phyloP scores from a whole-genome alignment of 2,329 filamentous ascomycete genomes.

The Colletotrichum magnum region DNA sequence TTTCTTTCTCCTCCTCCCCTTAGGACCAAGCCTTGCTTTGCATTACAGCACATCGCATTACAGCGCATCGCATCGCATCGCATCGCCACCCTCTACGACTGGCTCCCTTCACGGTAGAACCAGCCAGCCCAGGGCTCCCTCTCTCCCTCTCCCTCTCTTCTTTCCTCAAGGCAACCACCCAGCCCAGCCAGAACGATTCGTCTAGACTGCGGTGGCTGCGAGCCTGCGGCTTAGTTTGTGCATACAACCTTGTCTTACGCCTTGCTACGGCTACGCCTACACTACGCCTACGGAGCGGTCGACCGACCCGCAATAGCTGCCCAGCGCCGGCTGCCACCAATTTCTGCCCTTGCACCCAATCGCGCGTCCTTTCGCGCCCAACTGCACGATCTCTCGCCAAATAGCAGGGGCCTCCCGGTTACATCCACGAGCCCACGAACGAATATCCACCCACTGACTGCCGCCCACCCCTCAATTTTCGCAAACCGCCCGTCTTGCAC shows the following conservation, averaged over 20 bases:
- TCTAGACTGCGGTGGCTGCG: constrained; percentile 34
- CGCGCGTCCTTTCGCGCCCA: constrained; percentile 42
- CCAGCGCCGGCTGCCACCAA: constrained; percentile 41
- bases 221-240: constrained; percentile 39
- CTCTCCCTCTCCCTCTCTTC: background rate
- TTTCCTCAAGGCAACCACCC: constrained; percentile 8
- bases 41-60: constrained; percentile 12
- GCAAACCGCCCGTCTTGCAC: constrained; percentile 34
- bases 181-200: constrained; percentile 19
- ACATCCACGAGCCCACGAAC: constrained; percentile 38
- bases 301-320: constrained; percentile 42
- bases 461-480: constrained; percentile 41
- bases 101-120: background rate
- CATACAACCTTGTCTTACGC: constrained; percentile 31
- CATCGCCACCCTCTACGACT: constrained; percentile 26
- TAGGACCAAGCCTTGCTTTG: constrained; percentile 6
- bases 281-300: constrained; percentile 30
- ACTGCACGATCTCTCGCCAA: constrained; percentile 40
- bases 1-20: constrained; percentile 6
- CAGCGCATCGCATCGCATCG: constrained; percentile 16
- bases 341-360: constrained; percentile 38
- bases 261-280: constrained; percentile 7
- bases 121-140: background rate
- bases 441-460: constrained; percentile 40
- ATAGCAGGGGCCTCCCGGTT: constrained; percentile 40